These are phyloP conservation scores for Exserohilum turcica DNA, from an alignment of 2,329 filamentous ascomycete species.

Conservation along the genomic window DNA sequence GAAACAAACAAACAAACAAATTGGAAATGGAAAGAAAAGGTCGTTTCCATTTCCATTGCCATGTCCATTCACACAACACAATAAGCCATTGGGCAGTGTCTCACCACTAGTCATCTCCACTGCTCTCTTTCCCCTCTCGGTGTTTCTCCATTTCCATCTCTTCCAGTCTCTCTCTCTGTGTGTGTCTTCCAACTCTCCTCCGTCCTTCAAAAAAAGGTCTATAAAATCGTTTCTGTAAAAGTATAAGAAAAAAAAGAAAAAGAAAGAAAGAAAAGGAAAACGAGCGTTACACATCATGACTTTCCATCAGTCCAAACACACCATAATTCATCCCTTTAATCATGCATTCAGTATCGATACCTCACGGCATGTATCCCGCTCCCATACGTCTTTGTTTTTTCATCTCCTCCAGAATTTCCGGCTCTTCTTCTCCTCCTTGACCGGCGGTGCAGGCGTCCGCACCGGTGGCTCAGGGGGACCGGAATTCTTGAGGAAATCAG, in stretches of 20 bases:
- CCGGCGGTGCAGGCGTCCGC: slow-evolving; percentile 2
- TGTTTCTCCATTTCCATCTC: too few species aligned
- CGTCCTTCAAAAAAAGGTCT: background rate
- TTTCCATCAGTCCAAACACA: background rate
- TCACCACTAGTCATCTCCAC: too few species aligned
- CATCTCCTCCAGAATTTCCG: slow-evolving; percentile 44
- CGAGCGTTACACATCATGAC: background rate
- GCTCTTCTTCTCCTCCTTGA: slow-evolving; percentile 38
- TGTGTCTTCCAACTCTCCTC: background rate
- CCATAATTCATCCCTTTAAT: too few species aligned
- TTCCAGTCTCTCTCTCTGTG: too few species aligned
- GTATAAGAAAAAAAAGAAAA: background rate
- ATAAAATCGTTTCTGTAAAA: background rate
- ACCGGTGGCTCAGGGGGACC: slow-evolving; percentile 43
- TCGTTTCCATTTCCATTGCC: too few species aligned
- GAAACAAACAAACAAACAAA: too few species aligned
- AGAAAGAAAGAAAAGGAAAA: too few species aligned
- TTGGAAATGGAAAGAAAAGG: too few species aligned
- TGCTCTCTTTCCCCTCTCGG: too few species aligned
- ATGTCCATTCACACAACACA: too few species aligned
- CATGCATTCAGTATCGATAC: background rate
- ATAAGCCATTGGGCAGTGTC: too few species aligned
- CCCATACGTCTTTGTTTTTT: slow-evolving; percentile 33
- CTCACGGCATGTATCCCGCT: slow-evolving; percentile 24
- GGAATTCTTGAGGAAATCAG: slow-evolving; percentile 51